Evolutionary conservation across 805 yeast genomes (phyloP).

Genomic region (Hanseniaspora pseudoguilliermondii): DNA sequence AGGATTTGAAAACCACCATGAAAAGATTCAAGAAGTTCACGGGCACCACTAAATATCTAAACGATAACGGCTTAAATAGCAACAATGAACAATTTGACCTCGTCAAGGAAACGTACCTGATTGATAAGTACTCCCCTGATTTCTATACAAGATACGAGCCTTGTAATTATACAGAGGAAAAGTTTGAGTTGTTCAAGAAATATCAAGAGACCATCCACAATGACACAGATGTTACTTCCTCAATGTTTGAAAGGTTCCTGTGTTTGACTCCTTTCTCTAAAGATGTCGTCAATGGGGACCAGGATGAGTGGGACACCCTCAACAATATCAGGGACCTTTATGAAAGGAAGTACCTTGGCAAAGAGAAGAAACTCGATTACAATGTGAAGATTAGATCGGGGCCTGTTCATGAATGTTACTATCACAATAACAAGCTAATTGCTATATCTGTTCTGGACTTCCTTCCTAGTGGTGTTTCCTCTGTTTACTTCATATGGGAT

Average conservation of each 20-base stretch:
- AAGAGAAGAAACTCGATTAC: background rate
- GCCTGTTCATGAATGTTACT: conserved; percentile 70
- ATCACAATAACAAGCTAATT: conserved; percentile 45
- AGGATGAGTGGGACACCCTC: conserved; percentile 21
- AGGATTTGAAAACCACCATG: conserved; percentile 54
- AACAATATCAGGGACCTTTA: conserved; percentile 29
- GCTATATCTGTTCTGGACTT: conserved; percentile 71
- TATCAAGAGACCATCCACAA: conserved; percentile 64
- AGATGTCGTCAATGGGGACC: conserved; percentile 18
- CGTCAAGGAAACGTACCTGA: conserved; percentile 28
- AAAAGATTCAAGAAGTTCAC: conserved; percentile 39
- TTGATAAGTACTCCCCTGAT: conserved; percentile 25
- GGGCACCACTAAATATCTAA: background rate
- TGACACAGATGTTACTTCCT: conserved; percentile 38
- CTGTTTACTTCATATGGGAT: conserved; percentile 82
- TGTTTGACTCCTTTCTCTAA: conserved; percentile 53
- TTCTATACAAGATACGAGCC: conserved; percentile 41
- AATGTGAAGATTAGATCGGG: conserved; percentile 32
- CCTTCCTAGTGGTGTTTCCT: conserved; percentile 61
- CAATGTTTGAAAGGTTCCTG: conserved; percentile 50
- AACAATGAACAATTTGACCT: conserved; percentile 20
- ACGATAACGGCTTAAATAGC: background rate
- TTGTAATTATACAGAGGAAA: conserved; percentile 41
- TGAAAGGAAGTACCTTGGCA: background rate
- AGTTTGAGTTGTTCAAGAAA: conserved; percentile 47